Evolutionary conservation across 495 filamentous ascomycete genomes (phyloP).

Genomic region (Xylaria castorea): DNA sequence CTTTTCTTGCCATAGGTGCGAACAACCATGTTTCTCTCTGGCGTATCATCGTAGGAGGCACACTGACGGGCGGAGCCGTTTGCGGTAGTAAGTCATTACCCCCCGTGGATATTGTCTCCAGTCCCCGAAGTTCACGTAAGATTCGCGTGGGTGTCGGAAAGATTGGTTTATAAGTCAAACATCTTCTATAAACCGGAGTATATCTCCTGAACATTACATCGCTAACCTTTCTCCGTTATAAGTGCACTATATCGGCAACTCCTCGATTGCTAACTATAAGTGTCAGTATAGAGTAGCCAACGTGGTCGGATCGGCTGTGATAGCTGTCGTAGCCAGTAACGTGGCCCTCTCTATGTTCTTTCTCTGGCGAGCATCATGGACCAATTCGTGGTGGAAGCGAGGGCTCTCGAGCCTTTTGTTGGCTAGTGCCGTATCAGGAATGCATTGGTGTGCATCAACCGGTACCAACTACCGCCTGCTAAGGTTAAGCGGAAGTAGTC

Average conservation of each 20-base stretch:
- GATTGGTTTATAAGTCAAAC: neutral
- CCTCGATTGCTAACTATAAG: conserved; percentile 79
- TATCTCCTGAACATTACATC: neutral
- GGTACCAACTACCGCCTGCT: conserved; percentile 70
- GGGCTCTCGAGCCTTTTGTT: conserved; percentile 68
- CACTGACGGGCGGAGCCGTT: conserved; percentile 73
- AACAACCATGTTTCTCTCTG: conserved; percentile 61
- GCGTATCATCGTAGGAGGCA: conserved; percentile 66
- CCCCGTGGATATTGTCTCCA: neutral
- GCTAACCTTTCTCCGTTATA: neutral
- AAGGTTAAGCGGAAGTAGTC: conserved; percentile 40
- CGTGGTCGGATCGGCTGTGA: conserved; percentile 72
- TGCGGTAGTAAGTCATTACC: conserved; percentile 60
- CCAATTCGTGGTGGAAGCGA: conserved; percentile 77
- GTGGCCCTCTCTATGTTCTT: conserved; percentile 78
- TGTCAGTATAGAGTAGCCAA: conserved; percentile 62
- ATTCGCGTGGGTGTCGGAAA: neutral
- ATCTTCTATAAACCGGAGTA: neutral
- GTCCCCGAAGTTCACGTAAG: neutral
- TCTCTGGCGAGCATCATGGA: conserved; percentile 76
- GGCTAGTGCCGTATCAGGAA: conserved; percentile 77
- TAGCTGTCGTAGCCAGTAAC: conserved; percentile 73
- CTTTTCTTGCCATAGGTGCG: conserved; percentile 70
- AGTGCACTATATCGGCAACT: conserved; percentile 87
- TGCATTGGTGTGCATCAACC: conserved; percentile 85